phyloP scores from a whole-genome alignment of 2,329 filamentous ascomycete genomes.

The Metarhizium anisopliae region DNA sequence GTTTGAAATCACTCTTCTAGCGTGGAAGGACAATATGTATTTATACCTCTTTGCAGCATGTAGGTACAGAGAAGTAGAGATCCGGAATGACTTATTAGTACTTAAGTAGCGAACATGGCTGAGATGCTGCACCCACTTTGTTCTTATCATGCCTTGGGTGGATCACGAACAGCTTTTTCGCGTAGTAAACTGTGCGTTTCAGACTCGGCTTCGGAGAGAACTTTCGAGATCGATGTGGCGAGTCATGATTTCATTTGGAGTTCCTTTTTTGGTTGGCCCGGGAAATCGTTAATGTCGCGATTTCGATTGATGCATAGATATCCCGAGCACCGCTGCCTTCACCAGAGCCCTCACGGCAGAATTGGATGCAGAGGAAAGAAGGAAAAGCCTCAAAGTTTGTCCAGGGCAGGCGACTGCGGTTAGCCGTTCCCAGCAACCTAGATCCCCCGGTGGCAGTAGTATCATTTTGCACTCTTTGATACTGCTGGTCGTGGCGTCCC shows the following conservation, averaged over 20 bases:
- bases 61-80: neutral
- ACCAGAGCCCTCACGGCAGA: neutral
- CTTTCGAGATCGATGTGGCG: too few species aligned
- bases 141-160: neutral
- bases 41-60: neutral
- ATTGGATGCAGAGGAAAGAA: neutral
- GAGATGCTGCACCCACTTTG: neutral
- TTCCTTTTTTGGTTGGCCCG: neutral
- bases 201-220: neutral
- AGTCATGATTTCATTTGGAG: too few species aligned
- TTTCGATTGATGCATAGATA: too few species aligned
- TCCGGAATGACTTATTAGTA: neutral
- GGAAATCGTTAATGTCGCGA: too few species aligned
- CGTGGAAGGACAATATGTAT: neutral
- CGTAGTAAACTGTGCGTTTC: neutral
- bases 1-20: neutral
- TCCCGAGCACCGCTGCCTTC: too few species aligned
- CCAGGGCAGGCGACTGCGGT: neutral
- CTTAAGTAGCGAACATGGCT: neutral
- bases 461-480: neutral
- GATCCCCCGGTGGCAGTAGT: neutral
- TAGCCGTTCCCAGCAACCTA: neutral
- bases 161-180: too few species aligned
- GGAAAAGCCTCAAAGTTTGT: neutral
- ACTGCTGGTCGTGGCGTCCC: constrained; percentile 2